Conservation (phyloP, 1,139 yeast genomes). For the Geotrichum aggregatum region DNA sequence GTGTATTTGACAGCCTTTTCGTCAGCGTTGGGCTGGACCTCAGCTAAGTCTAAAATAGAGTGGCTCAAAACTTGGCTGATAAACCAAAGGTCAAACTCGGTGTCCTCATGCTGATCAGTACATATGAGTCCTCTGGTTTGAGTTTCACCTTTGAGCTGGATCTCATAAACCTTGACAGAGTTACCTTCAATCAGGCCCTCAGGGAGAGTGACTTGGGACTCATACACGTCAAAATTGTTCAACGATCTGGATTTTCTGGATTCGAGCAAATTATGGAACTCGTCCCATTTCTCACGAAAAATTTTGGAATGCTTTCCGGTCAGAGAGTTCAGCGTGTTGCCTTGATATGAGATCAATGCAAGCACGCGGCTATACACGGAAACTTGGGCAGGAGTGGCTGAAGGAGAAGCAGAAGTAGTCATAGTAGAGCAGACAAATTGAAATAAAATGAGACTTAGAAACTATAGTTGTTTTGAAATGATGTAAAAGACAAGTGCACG, state of each 20-base stretch:
- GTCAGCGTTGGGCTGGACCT: neutral
- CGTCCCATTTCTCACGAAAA: neutral
- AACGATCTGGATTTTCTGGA: neutral
- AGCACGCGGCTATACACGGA: conserved; percentile 15
- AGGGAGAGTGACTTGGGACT: neutral
- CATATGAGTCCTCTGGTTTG: conserved; percentile 17
- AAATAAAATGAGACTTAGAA: neutral
- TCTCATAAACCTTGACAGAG: conserved; percentile 5
- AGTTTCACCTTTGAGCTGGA: conserved; percentile 3
- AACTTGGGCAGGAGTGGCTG: neutral
- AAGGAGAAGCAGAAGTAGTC: neutral
- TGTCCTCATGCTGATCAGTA: neutral
- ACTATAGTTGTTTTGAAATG: neutral
- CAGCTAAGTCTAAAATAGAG: neutral
- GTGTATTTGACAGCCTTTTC: neutral
- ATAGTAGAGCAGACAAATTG: neutral
- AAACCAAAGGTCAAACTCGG: conserved; percentile 19
- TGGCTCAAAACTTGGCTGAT: conserved; percentile 11
- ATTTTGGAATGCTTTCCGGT: neutral
- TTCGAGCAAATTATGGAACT: neutral
- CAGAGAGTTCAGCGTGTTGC: neutral
- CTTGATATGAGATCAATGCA: conserved; percentile 7
- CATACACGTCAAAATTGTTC: conserved; percentile 4
- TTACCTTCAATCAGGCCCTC: neutral
- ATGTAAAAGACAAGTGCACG: neutral